Evolutionary conservation across 2,329 filamentous ascomycete genomes (phyloP).

Genomic region (Cercospora citrullina): DNA sequence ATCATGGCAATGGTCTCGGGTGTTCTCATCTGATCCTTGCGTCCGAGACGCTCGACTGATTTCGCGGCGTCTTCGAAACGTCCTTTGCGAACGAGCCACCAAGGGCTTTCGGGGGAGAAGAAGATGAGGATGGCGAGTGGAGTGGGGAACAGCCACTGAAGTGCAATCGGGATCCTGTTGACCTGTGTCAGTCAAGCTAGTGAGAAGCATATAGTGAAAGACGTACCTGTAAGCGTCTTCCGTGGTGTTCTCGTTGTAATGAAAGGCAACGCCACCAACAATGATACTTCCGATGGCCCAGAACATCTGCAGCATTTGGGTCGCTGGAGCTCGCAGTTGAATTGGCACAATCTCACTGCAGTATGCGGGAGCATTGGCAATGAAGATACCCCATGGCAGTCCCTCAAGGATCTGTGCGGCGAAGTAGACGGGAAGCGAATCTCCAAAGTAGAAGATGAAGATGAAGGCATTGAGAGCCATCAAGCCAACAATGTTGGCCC

Average conservation of each 20-base stretch:
- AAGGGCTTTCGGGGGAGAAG: constrained; percentile 54
- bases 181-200: constrained; percentile 37
- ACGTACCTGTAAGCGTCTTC: constrained; percentile 48
- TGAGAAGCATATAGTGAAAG: constrained; percentile 9
- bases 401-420: constrained; percentile 61
- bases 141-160: constrained; percentile 61
- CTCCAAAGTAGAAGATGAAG: constrained; percentile 60
- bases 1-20: constrained; percentile 59
- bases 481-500: constrained; percentile 57
- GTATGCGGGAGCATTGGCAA: constrained; percentile 65
- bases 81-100: constrained; percentile 57
- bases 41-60: constrained; percentile 54
- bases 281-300: constrained; percentile 65
- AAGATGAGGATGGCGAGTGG: constrained; percentile 56
- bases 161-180: constrained; percentile 54
- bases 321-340: constrained; percentile 57
- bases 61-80: constrained; percentile 47
- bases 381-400: constrained; percentile 66
- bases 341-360: constrained; percentile 63
- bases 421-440: constrained; percentile 51
- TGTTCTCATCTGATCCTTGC: constrained; percentile 42
- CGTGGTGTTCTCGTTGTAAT: constrained; percentile 47
- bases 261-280: constrained; percentile 58
- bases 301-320: constrained; percentile 66
- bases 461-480: constrained; percentile 61